These are phyloP conservation scores for Lachnellula arida DNA, from an alignment of 2,329 filamentous ascomycete genomes.

Conservation along the genomic window DNA sequence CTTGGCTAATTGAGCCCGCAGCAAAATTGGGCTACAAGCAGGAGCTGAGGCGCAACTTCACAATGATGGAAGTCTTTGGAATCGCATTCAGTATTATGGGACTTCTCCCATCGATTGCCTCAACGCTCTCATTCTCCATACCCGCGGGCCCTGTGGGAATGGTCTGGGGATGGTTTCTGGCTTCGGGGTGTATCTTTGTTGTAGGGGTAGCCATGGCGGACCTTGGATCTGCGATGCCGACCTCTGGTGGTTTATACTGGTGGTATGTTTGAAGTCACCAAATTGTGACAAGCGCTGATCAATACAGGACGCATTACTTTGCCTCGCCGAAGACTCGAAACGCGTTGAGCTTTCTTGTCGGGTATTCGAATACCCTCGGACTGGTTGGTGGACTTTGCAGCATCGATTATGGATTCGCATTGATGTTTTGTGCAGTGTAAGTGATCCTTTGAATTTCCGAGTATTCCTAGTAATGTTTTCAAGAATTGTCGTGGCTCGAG, in stretches of 20 bases:
- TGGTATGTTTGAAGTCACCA: constrained; percentile 16
- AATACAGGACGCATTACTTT: constrained; percentile 53
- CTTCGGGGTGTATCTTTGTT: constrained; percentile 52
- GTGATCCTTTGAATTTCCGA: constrained; percentile 2
- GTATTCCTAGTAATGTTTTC: constrained; percentile 1
- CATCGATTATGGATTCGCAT: constrained; percentile 52
- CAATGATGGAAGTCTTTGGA: constrained; percentile 58
- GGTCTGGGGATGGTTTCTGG: constrained; percentile 60
- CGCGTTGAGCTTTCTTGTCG: constrained; percentile 54
- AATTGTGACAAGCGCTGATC: background rate
- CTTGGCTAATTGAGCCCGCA: constrained; percentile 1
- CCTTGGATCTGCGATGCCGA: constrained; percentile 52
- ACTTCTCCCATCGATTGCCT: constrained; percentile 55
- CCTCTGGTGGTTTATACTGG: constrained; percentile 53
- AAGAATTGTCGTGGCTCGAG: constrained; percentile 48
- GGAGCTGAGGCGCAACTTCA: constrained; percentile 57
- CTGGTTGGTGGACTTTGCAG: constrained; percentile 58
- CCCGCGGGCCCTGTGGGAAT: constrained; percentile 56
- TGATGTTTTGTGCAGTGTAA: constrained; percentile 53
- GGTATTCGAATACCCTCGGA: constrained; percentile 57
- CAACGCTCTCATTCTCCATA: constrained; percentile 53
- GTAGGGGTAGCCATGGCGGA: constrained; percentile 56
- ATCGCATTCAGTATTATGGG: constrained; percentile 59
- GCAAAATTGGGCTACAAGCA: constrained; percentile 43
- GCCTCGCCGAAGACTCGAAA: constrained; percentile 50